Base-by-base conservation (phyloP, 2,329 filamentous ascomycete genomes). In the Beauveria brongniartii region DNA sequence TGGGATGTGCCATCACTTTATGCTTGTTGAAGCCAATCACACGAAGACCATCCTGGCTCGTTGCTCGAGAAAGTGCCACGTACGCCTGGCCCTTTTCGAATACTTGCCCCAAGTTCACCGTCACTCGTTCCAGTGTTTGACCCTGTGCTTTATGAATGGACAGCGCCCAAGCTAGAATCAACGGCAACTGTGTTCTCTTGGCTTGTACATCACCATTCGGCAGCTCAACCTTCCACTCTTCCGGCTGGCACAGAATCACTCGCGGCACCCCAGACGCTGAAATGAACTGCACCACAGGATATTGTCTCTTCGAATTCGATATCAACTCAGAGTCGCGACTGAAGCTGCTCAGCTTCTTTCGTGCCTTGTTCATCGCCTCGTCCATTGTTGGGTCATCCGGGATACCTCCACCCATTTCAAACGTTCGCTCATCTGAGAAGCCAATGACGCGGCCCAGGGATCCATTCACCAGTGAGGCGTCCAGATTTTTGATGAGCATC, bases 401-500 rank as follows among this genome's bases (percentile, higher is more conserved):
- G 8, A 78, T 75, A 4, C 79, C 74, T 1, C 30, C 43, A 3
- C 69, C 68, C 71, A 75, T 73, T 30, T 74, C 72, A 43, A 74
- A 76, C 0, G 73, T 72, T 59, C 70, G 73, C 62, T 75, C 73
- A 43, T 76, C 74, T 3, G 74, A 73, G 62, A 76, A 76, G 5
- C 68, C 73, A 61, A 76, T 81, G 5, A 99, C 89, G 63, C 89
- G 92, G 26, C 94, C 94, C 10, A 99, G 80, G 0, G 93, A 96
- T 5, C 94, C 94, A 70, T 99, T 99, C 66, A 97, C 94, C 0
- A 99, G 81, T 0, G 85, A 87, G 44, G 96, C 91, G 69, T 99
- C 94, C 76, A 97, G 88, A 68, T 99, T 99, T 74, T 99, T 99
- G 80, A 99, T 97, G n/a, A 99, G 79, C 94, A 99, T 99, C 50